Evolutionary conservation across 1,284 basidiomycete species (phyloP), one percentile per base, ranked within the genome.

Genomic region (Papiliotrema terrestris): DNA sequence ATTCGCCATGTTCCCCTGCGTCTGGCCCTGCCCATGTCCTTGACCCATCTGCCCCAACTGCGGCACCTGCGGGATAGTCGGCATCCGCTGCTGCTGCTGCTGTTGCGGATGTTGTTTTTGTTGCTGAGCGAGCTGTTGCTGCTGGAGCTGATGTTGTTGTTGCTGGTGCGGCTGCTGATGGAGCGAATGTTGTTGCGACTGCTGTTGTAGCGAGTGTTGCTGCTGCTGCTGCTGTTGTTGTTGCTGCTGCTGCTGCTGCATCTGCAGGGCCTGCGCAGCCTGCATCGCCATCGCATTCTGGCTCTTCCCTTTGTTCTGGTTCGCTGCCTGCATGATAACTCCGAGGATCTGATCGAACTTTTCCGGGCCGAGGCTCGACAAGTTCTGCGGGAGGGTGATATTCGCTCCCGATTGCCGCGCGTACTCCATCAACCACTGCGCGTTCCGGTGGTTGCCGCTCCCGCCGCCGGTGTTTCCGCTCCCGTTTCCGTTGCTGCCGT

Each of bases 241-340:
- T 42, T 42, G 50, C 42, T 55, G 53, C 15, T 46, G 52, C 38
- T 58, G 55, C 14, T 49, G 41, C 45, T 53, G 51, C 20, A 45
- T 11, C 23, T 44, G 42, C 9, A 11, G 13, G 9, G 22, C 42
- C 20, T 44, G 11, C 11, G 11, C 11, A 38, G 9, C n/a, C 36
- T 9, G n/a, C 11, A n/a, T 38, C 36, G 36, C 36, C n/a, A 11
- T n/a, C 11, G 36, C 36, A 38, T 38, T 38, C 36, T 38, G 9
- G 36, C 9, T 38, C 36, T 11, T n/a, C 36, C 11, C 36, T 38
- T 11, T 38, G 15, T 13, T 15, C 42, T 44, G 42, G 11, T 13
- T 44, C 42, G 11, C 42, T 44, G 42, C 42, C 9, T 44, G 42
- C n/a, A n/a, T 29, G 20, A 32, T 9, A 11, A 29, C 17, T 9